Evolutionary conservation across 2,329 filamentous ascomycete genomes (phyloP), one percentile per base, ranked within the genome.

Genomic region (Pseudogymnoascus destructans): DNA sequence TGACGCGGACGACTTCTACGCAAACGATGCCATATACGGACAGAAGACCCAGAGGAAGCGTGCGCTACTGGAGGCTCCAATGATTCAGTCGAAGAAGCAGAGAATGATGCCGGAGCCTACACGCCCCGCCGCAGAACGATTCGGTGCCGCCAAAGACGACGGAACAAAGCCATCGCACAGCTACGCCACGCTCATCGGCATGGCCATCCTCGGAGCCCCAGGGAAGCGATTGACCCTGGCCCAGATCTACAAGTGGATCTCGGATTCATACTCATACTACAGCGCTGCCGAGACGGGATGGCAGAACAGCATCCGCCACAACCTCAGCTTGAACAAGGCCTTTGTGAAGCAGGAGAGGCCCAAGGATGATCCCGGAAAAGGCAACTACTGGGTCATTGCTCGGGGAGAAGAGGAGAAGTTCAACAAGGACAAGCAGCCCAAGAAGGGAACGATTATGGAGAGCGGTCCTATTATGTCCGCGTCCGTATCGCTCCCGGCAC

Each of bases 161-260:
- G 92, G 91, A 66, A 77, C 78, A 58, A 97, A 98, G 70, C 93
- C 93, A 5, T 80, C 84, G 4, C 89, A 92, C 72, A 97, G 91
- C 73, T 98, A 98, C 70, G 92, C 93, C 17, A 87, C 87, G 65
- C 79, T 98, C 65, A 97, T 97, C 63, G 93, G 89, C 69, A 96
- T 96, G 91, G 90, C 93, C 57, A 96, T 98, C 66, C 77, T 97
- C 19, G 84, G 91, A 62, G 89, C 93, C 3, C 85, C 87, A 10
- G 83, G 85, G 61, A 84, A 90, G 61, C 86, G 88, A 57, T 77
- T 97, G 62, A 97, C 93, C 0, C 79, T 98, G 15, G 84, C 90
- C 23, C 90, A 96, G 71, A 98, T 98, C 65, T 98, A 97, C 79
- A 95, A 95, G 70, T 98, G 93, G 92, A 97, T 98, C 66, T 95